Evolutionary conservation across 768 basidiomycete species (phyloP).

Genomic region (Amanita thiersii): DNA sequence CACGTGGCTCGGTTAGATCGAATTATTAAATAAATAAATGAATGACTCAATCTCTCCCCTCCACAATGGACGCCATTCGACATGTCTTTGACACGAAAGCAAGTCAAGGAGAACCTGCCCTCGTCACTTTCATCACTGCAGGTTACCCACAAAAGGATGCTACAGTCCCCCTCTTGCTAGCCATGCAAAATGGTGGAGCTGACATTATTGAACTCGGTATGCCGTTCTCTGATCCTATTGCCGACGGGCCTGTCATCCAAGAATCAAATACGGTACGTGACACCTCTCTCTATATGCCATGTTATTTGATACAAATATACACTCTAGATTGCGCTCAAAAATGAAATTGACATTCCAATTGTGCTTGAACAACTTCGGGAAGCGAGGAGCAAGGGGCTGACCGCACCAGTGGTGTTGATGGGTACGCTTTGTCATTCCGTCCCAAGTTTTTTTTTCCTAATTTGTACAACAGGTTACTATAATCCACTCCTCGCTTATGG

Average conservation of each 20-base stretch:
- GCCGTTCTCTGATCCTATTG: constrained; percentile 94
- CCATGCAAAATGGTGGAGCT: constrained; percentile 89
- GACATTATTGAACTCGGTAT: constrained; percentile 95
- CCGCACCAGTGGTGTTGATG: constrained; percentile 87
- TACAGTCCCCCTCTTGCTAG: constrained; percentile 83
- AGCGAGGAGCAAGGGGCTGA: constrained; percentile 77
- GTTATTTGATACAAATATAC: constrained; percentile 10
- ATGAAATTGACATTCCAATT: constrained; percentile 68
- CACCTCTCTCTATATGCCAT: neutral
- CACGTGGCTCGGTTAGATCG: constrained; percentile 19
- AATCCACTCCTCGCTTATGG: constrained; percentile 94
- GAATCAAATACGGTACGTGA: constrained; percentile 79
- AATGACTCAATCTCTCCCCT: constrained; percentile 9
- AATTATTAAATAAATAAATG: constrained; percentile 14
- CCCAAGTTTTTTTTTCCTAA: constrained; percentile 6
- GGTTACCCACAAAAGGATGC: constrained; percentile 77
- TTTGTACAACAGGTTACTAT: constrained; percentile 70
- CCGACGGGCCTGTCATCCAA: constrained; percentile 92
- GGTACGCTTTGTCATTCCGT: constrained; percentile 36
- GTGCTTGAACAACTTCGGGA: constrained; percentile 71
- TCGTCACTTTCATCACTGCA: constrained; percentile 90
- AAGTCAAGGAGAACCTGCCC: constrained; percentile 50
- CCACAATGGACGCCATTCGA: constrained; percentile 61
- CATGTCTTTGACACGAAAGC: constrained; percentile 64
- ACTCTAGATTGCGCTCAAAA: constrained; percentile 71